Percentiles rank a stretch among this genome's conserved stretches.
Evolutionary conservation across 805 yeast genomes (phyloP).

Genomic region (Pichia manshurica): DNA sequence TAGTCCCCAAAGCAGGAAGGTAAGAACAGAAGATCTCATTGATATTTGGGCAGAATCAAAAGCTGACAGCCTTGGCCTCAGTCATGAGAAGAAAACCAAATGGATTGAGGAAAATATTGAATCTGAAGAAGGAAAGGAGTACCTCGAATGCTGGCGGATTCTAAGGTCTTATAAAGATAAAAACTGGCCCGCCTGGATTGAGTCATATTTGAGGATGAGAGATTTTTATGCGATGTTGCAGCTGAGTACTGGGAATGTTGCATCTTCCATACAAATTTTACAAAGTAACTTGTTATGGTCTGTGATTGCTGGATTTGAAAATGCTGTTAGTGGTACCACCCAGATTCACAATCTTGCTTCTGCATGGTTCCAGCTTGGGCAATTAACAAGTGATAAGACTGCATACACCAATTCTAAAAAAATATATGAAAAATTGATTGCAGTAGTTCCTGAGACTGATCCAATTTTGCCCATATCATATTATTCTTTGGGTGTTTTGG

Average conservation of each 20-base stretch:
- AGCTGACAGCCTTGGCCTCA: background rate
- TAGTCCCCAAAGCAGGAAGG: background rate
- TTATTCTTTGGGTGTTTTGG: conserved; percentile 79
- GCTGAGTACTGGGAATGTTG: conserved; percentile 38
- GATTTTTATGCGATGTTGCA: conserved; percentile 71
- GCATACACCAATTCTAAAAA: conserved; percentile 18
- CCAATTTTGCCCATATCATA: conserved; percentile 60
- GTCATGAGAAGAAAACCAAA: conserved; percentile 12
- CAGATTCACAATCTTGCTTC: conserved; percentile 26
- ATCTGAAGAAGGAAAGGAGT: conserved; percentile 16
- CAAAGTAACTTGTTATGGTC: conserved; percentile 27
- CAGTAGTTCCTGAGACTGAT: conserved; percentile 8
- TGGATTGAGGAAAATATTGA: conserved; percentile 23
- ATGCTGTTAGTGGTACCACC: conserved; percentile 19
- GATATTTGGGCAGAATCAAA: conserved; percentile 14
- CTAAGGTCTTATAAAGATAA: conserved; percentile 19
- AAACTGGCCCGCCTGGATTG: conserved; percentile 68
- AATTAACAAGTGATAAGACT: conserved; percentile 10
- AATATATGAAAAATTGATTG: conserved; percentile 19
- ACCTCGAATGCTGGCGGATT: conserved; percentile 21
- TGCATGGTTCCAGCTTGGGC: conserved; percentile 20
- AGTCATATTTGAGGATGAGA: conserved; percentile 72
- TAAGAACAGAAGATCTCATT: conserved; percentile 21
- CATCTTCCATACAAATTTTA: conserved; percentile 20
- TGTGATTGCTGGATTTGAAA: conserved; percentile 17